These are phyloP conservation scores for Amorphotheca resinae DNA, from an alignment of 495 filamentous ascomycete species.

Conservation along the genomic window DNA sequence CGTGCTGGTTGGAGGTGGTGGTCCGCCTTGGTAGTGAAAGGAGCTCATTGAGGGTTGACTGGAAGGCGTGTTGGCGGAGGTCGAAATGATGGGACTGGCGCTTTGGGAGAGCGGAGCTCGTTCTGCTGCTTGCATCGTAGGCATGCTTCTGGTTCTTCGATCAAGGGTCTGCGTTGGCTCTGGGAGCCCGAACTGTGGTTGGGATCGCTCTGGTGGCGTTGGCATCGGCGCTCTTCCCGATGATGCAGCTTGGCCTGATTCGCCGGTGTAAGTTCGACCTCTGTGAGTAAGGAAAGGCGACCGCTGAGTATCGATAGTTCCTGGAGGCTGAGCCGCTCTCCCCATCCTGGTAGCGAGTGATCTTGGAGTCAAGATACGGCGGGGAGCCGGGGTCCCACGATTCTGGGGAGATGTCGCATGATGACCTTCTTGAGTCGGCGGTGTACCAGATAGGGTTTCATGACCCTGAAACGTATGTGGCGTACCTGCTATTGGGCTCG, in stretches of 20 bases:
- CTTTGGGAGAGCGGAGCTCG: conserved; percentile 34
- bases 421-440: conserved; percentile 21
- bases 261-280: conserved; percentile 11
- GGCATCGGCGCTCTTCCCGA: conserved; percentile 23
- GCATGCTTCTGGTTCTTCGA: conserved; percentile 27
- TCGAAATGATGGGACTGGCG: conserved; percentile 41
- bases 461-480: conserved; percentile 13
- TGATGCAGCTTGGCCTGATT: conserved; percentile 15
- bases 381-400: conserved; percentile 20
- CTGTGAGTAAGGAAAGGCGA: conserved; percentile 19
- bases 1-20: conserved; percentile 10
- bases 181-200: conserved; percentile 23
- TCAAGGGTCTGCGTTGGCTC: conserved; percentile 30
- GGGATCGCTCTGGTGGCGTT: conserved; percentile 19
- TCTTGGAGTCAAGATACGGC: conserved; percentile 50
- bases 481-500: conserved; percentile 8
- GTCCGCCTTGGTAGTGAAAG: conserved; percentile 17
- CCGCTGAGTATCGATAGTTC: conserved; percentile 32
- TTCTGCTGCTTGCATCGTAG: conserved; percentile 27
- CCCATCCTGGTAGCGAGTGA: conserved; percentile 43
- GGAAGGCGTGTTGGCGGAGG: conserved; percentile 34
- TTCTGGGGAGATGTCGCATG: conserved; percentile 9
- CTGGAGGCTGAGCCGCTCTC: conserved; percentile 32
- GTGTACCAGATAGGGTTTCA: conserved; percentile 11
- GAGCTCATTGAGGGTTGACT: conserved; percentile 34